Conservation (phyloP, 768 basidiomycete species). For the Podaxis carcinomalis region DNA sequence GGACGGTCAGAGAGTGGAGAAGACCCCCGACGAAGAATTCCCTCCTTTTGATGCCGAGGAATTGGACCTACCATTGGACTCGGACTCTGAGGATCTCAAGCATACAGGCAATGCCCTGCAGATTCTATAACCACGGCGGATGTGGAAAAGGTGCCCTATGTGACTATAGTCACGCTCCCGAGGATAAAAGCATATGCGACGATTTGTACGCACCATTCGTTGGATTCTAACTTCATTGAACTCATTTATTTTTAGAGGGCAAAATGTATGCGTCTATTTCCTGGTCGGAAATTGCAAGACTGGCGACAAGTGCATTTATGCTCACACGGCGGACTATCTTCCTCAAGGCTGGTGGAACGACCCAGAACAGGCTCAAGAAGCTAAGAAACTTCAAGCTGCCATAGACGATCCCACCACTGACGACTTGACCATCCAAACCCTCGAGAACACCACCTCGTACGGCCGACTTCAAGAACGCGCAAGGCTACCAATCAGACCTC, state of each 20-base stretch:
- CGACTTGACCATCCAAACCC: background rate
- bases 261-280: conserved; percentile 43
- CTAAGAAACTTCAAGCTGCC: background rate
- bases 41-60: conserved; percentile 29
- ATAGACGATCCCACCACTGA: background rate
- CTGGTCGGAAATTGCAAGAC: conserved; percentile 37
- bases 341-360: conserved; percentile 30
- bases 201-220: conserved; percentile 36
- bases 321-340: conserved; percentile 36
- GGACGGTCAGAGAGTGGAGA: conserved; percentile 17
- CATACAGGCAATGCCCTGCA: conserved; percentile 51
- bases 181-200: conserved; percentile 51
- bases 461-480: background rate
- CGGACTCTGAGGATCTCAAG: conserved; percentile 51
- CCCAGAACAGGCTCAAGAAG: background rate
- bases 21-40: conserved; percentile 28
- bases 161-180: conserved; percentile 48
- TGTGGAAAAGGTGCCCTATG: conserved; percentile 41
- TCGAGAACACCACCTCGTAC: background rate
- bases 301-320: conserved; percentile 35
- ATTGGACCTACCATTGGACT: conserved; percentile 35
- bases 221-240: background rate
- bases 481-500: background rate
- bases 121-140: conserved; percentile 52
- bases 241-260: conserved; percentile 27